These are phyloP conservation scores for Aspergillus carbonarius DNA, from an alignment of 2,329 filamentous ascomycete genomes.

Conservation along the genomic window DNA sequence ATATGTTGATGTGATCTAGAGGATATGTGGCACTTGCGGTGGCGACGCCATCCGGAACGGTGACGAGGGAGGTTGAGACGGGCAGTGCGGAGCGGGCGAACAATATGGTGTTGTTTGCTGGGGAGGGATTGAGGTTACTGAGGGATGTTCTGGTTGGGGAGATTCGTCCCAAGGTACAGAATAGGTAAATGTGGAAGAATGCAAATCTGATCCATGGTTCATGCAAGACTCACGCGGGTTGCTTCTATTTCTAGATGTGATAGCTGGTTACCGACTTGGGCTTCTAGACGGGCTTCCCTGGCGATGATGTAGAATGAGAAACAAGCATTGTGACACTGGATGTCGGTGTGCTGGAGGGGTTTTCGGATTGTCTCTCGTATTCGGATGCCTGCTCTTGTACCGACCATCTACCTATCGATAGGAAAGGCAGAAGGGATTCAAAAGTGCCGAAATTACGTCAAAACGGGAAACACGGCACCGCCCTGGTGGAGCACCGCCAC, in stretches of 20 bases:
- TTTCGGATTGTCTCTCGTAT: too few species aligned
- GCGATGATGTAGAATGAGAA: too few species aligned
- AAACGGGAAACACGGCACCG: background rate
- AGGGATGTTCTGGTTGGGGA: conserved; percentile 53
- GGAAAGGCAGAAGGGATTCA: too few species aligned
- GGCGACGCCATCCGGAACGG: conserved; percentile 51
- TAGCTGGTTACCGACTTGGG: too few species aligned
- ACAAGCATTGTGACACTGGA: too few species aligned
- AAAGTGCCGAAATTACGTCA: background rate
- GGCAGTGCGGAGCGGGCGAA: conserved; percentile 54
- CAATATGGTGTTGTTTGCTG: conserved; percentile 65
- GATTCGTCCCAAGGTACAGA: background rate
- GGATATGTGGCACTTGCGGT: conserved; percentile 66
- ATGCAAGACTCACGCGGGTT: too few species aligned
- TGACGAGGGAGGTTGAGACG: conserved; percentile 58
- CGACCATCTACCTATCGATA: too few species aligned
- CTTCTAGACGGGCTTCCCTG: too few species aligned
- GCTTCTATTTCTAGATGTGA: too few species aligned
- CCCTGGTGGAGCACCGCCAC: background rate
- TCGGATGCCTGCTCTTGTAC: too few species aligned
- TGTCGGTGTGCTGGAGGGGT: too few species aligned
- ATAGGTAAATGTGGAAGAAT: background rate
- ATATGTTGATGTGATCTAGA: conserved; percentile 26
- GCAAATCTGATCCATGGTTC: background rate
- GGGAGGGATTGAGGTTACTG: conserved; percentile 56